phyloP scores from a whole-genome alignment of 768 basidiomycete species.

The Agrocybe pediades region DNA sequence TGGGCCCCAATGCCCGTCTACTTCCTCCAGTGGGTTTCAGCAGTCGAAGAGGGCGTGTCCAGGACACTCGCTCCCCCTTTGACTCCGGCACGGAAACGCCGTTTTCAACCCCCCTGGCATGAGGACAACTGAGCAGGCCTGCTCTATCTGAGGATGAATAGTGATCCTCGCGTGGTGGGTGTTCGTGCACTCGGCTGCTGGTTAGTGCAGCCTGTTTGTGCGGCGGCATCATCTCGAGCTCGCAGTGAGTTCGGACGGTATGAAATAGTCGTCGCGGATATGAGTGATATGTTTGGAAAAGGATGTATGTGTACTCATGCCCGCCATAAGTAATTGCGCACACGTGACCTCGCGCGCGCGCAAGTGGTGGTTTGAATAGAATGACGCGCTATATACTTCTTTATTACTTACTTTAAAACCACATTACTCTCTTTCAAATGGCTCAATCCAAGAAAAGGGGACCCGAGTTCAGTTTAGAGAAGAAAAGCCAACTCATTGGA shows the following conservation, averaged over 20 bases:
- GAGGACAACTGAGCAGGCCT: not conserved
- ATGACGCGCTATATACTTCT: too few relatives aligned
- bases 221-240: not conserved
- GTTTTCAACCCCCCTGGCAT: not conserved
- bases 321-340: too few relatives aligned
- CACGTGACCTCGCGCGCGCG: too few relatives aligned
- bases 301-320: too few relatives aligned
- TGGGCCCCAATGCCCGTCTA: not conserved
- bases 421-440: too few relatives aligned
- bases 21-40: not conserved
- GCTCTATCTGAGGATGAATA: not conserved
- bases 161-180: not conserved
- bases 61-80: not conserved
- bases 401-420: too few relatives aligned
- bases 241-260: too few relatives aligned
- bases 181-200: not conserved
- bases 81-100: not conserved
- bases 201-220: not conserved
- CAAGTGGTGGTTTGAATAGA: too few relatives aligned
- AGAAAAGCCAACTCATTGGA: too few relatives aligned
- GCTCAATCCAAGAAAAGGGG: too few relatives aligned
- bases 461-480: too few relatives aligned
- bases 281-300: not conserved
- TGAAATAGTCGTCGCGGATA: not conserved
- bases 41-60: not conserved